Percentiles rank a stretch among this genome's conserved stretches.
These are phyloP conservation scores for Asterella californica DNA, from an alignment of 225 moss, liverwort and hornwort genomes.

Conservation along the genomic window DNA sequence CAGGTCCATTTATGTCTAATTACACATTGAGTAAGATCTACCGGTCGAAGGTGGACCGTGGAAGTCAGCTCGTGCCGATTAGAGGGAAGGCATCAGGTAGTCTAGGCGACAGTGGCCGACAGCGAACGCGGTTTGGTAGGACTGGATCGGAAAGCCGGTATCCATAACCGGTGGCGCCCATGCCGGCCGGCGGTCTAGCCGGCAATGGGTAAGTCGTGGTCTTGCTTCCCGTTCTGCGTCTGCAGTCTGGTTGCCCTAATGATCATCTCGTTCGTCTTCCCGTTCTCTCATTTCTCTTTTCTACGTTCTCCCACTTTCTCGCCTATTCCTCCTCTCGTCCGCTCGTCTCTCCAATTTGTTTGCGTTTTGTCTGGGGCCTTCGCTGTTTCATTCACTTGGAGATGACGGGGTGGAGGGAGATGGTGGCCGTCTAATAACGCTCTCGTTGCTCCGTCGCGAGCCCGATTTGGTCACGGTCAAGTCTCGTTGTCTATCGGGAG, in stretches of 20 bases:
- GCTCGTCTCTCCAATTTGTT: conserved; percentile 9
- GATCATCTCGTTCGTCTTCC: neutral
- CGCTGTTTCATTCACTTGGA: neutral
- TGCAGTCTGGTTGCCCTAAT: conserved; percentile 3
- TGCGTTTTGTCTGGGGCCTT: neutral
- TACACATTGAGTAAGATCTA: too few species aligned
- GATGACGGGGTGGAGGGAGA: conserved; percentile 14
- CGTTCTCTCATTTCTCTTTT: neutral
- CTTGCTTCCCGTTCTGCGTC: neutral
- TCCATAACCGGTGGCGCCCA: neutral
- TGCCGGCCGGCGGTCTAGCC: conserved; percentile 1
- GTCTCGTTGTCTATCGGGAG: neutral
- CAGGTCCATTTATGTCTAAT: too few species aligned
- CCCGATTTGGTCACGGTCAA: neutral
- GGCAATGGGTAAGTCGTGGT: neutral
- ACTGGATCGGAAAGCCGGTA: neutral
- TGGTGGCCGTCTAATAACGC: neutral
- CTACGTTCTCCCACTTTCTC: neutral
- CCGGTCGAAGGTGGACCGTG: too few species aligned
- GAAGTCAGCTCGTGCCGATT: too few species aligned
- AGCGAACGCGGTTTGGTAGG: neutral
- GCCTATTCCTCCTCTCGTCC: neutral
- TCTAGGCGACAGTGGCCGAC: too few species aligned
- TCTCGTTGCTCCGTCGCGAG: neutral
- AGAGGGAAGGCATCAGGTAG: neutral